Evolutionary conservation across 441 rosid species (phyloP), one percentile per base, ranked within the genome.

Genomic region (Aquilaria agallochum): DNA sequence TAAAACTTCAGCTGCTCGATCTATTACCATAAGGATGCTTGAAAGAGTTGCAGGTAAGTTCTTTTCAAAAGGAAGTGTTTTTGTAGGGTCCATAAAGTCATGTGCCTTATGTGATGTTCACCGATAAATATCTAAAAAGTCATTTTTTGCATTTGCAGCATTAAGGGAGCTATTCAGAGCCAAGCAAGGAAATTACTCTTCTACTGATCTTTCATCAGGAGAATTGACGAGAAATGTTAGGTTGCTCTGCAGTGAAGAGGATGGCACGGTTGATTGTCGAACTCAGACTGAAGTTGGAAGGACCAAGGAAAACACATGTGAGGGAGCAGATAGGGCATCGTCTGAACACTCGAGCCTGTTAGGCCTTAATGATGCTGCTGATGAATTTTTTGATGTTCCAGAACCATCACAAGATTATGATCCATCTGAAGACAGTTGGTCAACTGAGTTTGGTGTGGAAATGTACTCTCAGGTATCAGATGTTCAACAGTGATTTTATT

Each of bases 361-460:
- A 4, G 86, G 88, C 76, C 76, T 94, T 67, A 85, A 83, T 63
- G 96, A 92, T 78, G 88, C 87, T 48, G 80, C 82, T 46, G 97
- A 94, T 76, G 97, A 91, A 74, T 94, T 91, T 70, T 94, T 89
- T 74, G 99, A 94, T 65, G 92, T 91, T 68, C 96, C 84, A 15
- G 97, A 91, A 72, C 87, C 97, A 14, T 79, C 86, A 27, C 6
- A 3, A 36, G 88, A 89, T 60, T 60, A 72, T 74, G 96, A 84
- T 65, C 77, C 72, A 58, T 68, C 75, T 51, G 96, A 86, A 55
- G 82, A 72, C 60, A 74, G 74, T 42, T 94, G 99, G 95, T 62
- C 86, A 68, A 79, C 83, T 72, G 95, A 87, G 72, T 87, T 78
- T 80, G 87, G 76, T 62, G 56, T 81, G 59, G 91, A 87, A 70